Base-by-base conservation (phyloP, 2,329 filamentous ascomycete genomes). In the Xylariaceae sp. region DNA sequence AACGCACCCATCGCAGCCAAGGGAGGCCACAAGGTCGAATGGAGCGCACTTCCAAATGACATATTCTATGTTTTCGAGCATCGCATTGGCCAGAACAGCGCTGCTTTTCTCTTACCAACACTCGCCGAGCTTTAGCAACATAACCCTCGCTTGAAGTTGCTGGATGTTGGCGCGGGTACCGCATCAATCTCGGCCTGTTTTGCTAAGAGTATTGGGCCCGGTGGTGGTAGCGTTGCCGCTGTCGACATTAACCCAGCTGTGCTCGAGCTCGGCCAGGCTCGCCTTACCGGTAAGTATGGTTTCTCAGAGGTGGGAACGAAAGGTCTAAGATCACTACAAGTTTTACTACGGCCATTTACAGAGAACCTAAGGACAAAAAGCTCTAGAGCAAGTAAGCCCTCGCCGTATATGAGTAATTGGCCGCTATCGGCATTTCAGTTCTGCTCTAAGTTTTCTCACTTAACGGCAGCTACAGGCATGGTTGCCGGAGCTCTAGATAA, bases 81-180 rank as follows among this genome's bases (percentile, higher is more conserved):
- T 27, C 52, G 52, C n/a, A 54, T 47, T 22, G 53, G 49, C 32
- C 34, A 46, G 5, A 51, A 52, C 39, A 47, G 49, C 38, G 53
- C 51, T 14, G 53, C 40, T 4, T 55, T 46, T 47, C 60, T 71
- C 2, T 53, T 70, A 1, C 62, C 61, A 2, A 60, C 63, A 25
- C 52, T 72, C 8, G 21, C 29, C 19, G n/a, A 45, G 12, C 40
- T 45, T 32, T 19, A 35, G 21, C 32, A 35, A 12, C 20, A 22
- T 29, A 48, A 45, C 23, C 37, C 68, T 4, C 48, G 56, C 21
- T 59, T 67, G 55, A 58, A 54, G 12, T 4, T 72, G 44, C 62
- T 71, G 6, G 68, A 72, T 40, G 57, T 72, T 14, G 69, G 69
- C 42, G 69, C 67, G 41, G 69, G 69, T 5, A 66, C 67, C 0